A percentile compares a stretch with the other conserved stretches of the same genome.
phyloP scores from a whole-genome alignment of 2,329 filamentous ascomycete species.

The Botryotinia narcissicola region DNA sequence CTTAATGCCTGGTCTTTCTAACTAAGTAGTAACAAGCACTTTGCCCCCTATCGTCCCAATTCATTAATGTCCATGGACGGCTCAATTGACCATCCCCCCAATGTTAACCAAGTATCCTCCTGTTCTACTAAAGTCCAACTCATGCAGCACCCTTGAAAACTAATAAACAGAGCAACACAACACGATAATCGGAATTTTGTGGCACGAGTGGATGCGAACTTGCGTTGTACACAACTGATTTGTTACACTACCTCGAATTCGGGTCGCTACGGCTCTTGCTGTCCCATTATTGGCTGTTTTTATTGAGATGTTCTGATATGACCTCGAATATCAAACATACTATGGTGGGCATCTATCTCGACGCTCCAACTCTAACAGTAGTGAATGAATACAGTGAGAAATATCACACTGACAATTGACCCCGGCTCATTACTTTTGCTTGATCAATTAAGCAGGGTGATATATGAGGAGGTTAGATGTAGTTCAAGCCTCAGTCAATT shows the following conservation, averaged over 20 bases:
- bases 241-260: background rate
- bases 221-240: too few species aligned
- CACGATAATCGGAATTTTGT: background rate
- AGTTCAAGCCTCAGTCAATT: background rate
- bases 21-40: background rate
- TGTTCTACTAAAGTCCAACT: background rate
- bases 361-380: background rate
- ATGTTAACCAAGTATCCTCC: accelerated
- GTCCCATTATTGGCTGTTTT: background rate
- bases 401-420: background rate
- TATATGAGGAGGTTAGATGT: background rate
- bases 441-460: background rate
- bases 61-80: background rate
- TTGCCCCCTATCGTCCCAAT: background rate
- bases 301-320: background rate
- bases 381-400: background rate
- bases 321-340: background rate
- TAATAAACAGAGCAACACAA: background rate
- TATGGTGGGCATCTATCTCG: background rate
- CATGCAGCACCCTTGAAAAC: too few species aligned
- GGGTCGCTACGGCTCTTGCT: background rate
- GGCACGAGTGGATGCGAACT: background rate
- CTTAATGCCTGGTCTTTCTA: background rate
- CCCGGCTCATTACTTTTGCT: too few species aligned
- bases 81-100: background rate